Base-by-base conservation (phyloP, 208 protist species). In the Angomonas desouzai region DNA sequence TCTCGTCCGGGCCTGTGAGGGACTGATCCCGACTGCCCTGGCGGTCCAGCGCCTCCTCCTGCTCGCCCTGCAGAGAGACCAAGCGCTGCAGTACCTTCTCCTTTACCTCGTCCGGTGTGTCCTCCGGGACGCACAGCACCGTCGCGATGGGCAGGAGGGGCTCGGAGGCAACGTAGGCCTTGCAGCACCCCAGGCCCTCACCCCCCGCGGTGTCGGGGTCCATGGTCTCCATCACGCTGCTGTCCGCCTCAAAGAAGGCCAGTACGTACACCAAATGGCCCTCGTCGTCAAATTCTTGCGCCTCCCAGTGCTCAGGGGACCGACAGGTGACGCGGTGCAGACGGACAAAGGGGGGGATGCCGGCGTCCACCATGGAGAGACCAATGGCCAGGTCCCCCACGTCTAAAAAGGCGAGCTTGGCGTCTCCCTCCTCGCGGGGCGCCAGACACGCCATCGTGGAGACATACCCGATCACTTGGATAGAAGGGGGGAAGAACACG, bases 401-500 rank as follows among this genome's bases (percentile, higher is more conserved):
- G 56, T 92, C 85, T 1, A 94, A 67, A 61, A 92, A 87, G 13
- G 83, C 89, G 10, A 94, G 70, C 1, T 63, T 40, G 10, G 64
- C 48, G 16, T 74, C 70, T 13, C 25, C 16, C 1, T 58, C 60
- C 0, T 48, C 56, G 43, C 80, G 82, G n/a, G 89, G 81, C 16
- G 85, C 67, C 16, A 94, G 72, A 38, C 81, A 84, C 3, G 81
- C 74, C 89, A 94, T 88, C 7, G 78, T 74, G 11, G 89, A 89
- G 25, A 92, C 78, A 64, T 91, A 95, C 36, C 89, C 89, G 23
- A 95, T 77, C 13, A 92, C 83, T 67, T 90, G 81, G 10, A 95
- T 63, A 10, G 68, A 57, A 0, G 64, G 36, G 11, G 82, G 84
- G 18, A 95, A 74, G 51, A 83, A 82, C 47, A 22, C 13, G 55